A percentile compares a stretch with the other conserved stretches of the same genome.
phyloP scores from a whole-genome alignment of 371 early-diverging fungal genomes.

The Lichtheimia corymbifera region DNA sequence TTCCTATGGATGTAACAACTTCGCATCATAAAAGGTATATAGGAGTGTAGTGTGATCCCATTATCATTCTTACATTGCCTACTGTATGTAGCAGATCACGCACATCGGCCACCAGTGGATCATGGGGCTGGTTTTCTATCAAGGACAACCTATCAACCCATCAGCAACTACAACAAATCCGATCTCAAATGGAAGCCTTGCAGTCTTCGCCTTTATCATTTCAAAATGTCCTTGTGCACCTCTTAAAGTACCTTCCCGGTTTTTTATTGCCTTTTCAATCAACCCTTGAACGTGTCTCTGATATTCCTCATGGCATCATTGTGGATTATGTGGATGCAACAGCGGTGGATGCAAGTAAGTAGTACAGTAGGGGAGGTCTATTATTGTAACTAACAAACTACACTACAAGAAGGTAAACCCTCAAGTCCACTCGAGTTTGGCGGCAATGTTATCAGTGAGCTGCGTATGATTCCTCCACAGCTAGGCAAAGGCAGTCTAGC shows the following conservation, averaged over 20 bases:
- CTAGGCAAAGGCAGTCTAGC: conserved; percentile 34
- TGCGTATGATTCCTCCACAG: conserved; percentile 33
- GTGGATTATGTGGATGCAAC: conserved; percentile 34
- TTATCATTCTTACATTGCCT: conserved; percentile 22
- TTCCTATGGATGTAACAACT: conserved; percentile 19
- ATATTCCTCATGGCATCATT: conserved; percentile 35
- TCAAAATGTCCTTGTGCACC: conserved; percentile 4
- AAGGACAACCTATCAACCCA: conserved; percentile 24
- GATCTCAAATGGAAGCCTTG: conserved; percentile 29
- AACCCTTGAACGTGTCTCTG: conserved; percentile 6
- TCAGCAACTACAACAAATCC: conserved; percentile 23
- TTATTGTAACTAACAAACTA: too few relatives aligned
- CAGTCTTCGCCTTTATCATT: conserved; percentile 25
- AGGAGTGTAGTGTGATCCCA: neutral
- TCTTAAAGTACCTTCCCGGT: conserved; percentile 21
- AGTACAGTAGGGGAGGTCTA: too few relatives aligned
- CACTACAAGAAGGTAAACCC: conserved; percentile 7
- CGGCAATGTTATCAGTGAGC: conserved; percentile 27
- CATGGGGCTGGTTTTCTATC: conserved; percentile 41
- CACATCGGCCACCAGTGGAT: conserved; percentile 12
- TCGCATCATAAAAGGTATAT: too few relatives aligned
- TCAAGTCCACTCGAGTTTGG: conserved; percentile 32
- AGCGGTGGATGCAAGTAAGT: too few relatives aligned
- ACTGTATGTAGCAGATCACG: conserved; percentile 12
- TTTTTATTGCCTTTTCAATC: conserved; percentile 7